phyloP scores from a whole-genome alignment of 2,329 filamentous ascomycete species.

The Ampelomyces quisqualis region DNA sequence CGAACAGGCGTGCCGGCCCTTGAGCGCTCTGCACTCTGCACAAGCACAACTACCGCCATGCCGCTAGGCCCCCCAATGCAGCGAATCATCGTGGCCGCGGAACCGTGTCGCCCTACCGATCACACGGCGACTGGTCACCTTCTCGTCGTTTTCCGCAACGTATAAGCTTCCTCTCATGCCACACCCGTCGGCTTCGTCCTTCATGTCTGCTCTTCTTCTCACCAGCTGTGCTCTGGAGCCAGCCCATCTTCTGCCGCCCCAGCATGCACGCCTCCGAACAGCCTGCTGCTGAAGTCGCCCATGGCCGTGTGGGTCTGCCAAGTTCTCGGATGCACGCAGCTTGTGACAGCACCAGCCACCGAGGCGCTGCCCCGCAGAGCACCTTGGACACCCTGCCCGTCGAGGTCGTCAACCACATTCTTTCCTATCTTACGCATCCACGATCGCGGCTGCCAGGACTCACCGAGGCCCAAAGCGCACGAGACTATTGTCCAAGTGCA shows the following conservation, averaged over 20 bases:
- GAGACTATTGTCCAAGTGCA: constrained; percentile 16
- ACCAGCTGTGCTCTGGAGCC: not conserved
- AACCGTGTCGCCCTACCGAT: not conserved
- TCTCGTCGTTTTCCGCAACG: not conserved
- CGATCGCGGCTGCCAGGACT: constrained; percentile 33
- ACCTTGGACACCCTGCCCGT: constrained; percentile 28
- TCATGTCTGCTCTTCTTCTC: constrained; percentile 1
- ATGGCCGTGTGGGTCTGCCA: not conserved
- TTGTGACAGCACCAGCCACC: not conserved
- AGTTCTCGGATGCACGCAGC: not conserved
- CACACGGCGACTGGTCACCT: constrained; percentile 2
- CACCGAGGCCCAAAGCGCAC: constrained; percentile 29
- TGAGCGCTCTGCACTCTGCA: no score
- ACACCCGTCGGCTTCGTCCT: not conserved
- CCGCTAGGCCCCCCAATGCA: not conserved
- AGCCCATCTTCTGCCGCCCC: constrained; percentile 1
- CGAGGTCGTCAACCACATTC: constrained; percentile 32
- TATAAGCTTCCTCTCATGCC: constrained; percentile 4
- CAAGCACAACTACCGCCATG: no score
- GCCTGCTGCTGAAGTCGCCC: constrained; percentile 5
- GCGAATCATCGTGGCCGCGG: not conserved
- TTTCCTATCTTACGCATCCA: constrained; percentile 32
- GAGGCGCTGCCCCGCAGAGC: constrained; percentile 9
- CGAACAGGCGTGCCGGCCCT: no score
- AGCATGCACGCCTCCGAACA: constrained; percentile 4